Conservation (phyloP, 2,329 filamentous ascomycete species). For the Penicillium hesseltinei region DNA sequence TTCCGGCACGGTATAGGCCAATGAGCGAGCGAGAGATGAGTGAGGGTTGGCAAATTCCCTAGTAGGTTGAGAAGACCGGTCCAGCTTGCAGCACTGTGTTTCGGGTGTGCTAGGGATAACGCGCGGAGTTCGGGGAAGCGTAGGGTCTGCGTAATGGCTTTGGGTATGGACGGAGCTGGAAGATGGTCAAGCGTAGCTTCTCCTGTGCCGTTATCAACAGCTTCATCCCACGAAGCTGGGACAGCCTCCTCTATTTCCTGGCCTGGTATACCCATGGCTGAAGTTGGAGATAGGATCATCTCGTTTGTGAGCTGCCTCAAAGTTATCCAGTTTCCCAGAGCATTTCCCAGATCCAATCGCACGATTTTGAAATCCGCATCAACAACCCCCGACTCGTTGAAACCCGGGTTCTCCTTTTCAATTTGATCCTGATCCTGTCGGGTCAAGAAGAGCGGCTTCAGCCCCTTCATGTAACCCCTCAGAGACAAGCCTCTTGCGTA, state of each 20-base stretch:
- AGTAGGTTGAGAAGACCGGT: constrained; percentile 54
- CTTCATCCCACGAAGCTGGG: constrained; percentile 45
- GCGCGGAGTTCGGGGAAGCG: constrained; percentile 56
- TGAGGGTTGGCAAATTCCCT: constrained; percentile 55
- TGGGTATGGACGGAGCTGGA: constrained; percentile 14
- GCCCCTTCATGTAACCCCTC: constrained; percentile 40
- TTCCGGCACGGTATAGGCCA: constrained; percentile 62
- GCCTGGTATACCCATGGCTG: neutral
- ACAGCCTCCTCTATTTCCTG: constrained; percentile 17
- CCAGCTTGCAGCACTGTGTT: constrained; percentile 51
- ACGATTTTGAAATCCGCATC: constrained; percentile 44
- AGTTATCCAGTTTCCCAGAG: constrained; percentile 50
- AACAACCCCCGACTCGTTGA: constrained; percentile 5
- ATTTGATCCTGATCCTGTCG: constrained; percentile 5
- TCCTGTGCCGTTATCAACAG: constrained; percentile 8
- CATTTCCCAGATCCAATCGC: constrained; percentile 53
- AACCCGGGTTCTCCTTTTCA: constrained; percentile 8
- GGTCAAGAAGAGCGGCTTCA: constrained; percentile 52
- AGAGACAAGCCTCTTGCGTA: constrained; percentile 48
- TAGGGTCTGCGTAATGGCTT: constrained; percentile 25
- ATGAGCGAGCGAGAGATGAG: constrained; percentile 61
- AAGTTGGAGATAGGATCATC: constrained; percentile 33
- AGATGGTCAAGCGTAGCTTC: neutral
- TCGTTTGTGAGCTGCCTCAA: constrained; percentile 50
- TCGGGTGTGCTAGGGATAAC: constrained; percentile 56